Evolutionary conservation across 2,329 filamentous ascomycete genomes (phyloP).

Genomic region (Xylogone sp.): DNA sequence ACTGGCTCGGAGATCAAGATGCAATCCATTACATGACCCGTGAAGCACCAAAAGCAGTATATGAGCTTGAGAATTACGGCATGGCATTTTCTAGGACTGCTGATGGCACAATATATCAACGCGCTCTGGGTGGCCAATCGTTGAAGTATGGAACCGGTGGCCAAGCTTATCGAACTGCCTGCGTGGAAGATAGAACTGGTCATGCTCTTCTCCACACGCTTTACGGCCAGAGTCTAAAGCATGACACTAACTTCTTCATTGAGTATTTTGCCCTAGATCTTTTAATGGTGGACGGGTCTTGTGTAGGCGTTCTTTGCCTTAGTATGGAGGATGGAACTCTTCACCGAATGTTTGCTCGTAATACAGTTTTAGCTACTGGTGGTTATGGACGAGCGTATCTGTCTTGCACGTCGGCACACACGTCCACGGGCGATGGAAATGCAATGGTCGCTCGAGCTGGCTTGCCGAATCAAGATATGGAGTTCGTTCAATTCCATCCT

Average conservation of each 20-base stretch:
- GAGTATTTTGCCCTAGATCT: slow-evolving; percentile 46
- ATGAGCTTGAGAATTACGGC: slow-evolving; percentile 52
- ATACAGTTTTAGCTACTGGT: slow-evolving; percentile 45
- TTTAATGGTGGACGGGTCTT: slow-evolving; percentile 43
- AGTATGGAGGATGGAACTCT: slow-evolving; percentile 46
- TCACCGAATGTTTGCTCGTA: slow-evolving; percentile 43
- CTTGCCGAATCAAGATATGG: slow-evolving; percentile 45
- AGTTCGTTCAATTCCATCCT: slow-evolving; percentile 48
- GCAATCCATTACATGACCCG: slow-evolving; percentile 58
- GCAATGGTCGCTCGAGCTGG: slow-evolving; percentile 46
- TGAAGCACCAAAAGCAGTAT: slow-evolving; percentile 48
- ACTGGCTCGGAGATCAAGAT: slow-evolving; percentile 57
- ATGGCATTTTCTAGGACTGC: slow-evolving; percentile 48
- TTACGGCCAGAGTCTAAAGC: slow-evolving; percentile 44
- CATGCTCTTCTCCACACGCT: slow-evolving; percentile 47
- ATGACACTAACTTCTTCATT: slow-evolving; percentile 45
- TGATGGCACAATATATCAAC: slow-evolving; percentile 43
- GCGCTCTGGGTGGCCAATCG: slow-evolving; percentile 43
- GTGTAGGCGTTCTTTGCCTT: slow-evolving; percentile 41
- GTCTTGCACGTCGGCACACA: slow-evolving; percentile 44
- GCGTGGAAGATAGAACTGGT: slow-evolving; percentile 42
- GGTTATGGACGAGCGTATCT: slow-evolving; percentile 48
- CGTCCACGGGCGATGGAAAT: slow-evolving; percentile 45
- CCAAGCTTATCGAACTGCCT: slow-evolving; percentile 43
- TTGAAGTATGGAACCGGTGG: slow-evolving; percentile 43